Conservation (phyloP, 2,329 filamentous ascomycete genomes). For the Metarhizium guizhouense region DNA sequence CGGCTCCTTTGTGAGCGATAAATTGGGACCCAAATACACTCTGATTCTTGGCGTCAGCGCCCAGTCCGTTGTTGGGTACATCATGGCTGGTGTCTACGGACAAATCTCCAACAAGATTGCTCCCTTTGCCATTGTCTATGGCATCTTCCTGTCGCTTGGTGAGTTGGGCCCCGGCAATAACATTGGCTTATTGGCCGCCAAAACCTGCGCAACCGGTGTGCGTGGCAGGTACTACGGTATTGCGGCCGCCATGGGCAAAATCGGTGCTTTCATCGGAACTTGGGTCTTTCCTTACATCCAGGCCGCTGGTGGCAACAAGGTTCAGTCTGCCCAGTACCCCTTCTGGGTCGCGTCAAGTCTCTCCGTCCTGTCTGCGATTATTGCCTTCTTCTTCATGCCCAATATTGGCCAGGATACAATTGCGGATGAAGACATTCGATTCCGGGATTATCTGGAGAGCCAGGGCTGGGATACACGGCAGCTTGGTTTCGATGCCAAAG, state of each 20-base stretch:
- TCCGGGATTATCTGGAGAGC: too few species aligned
- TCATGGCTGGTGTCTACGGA: too few species aligned
- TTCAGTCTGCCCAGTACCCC: constrained; percentile 67
- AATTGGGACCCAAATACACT: constrained; percentile 67
- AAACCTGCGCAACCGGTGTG: constrained; percentile 83
- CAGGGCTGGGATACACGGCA: too few species aligned
- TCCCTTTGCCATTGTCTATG: constrained; percentile 66
- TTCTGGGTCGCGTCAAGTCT: constrained; percentile 75
- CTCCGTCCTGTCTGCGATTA: constrained; percentile 61
- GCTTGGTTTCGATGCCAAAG: too few species aligned
- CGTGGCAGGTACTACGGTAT: constrained; percentile 65
- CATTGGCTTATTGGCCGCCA: constrained; percentile 78
- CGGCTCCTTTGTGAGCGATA: constrained; percentile 69
- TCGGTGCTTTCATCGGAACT: constrained; percentile 77
- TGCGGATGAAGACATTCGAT: too few species aligned
- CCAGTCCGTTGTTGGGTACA: too few species aligned
- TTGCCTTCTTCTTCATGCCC: too few species aligned
- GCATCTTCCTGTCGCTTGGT: constrained; percentile 29
- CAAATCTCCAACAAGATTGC: too few species aligned
- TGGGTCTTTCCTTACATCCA: constrained; percentile 58
- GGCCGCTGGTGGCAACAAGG: constrained; percentile 42
- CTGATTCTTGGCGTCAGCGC: constrained; percentile 58
- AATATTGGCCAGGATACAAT: too few species aligned
- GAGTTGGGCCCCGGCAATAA: constrained; percentile 79
- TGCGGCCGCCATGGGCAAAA: constrained; percentile 64